Base-by-base conservation (phyloP, 1,284 basidiomycete genomes). In the Sanghuangporus weigelae region DNA sequence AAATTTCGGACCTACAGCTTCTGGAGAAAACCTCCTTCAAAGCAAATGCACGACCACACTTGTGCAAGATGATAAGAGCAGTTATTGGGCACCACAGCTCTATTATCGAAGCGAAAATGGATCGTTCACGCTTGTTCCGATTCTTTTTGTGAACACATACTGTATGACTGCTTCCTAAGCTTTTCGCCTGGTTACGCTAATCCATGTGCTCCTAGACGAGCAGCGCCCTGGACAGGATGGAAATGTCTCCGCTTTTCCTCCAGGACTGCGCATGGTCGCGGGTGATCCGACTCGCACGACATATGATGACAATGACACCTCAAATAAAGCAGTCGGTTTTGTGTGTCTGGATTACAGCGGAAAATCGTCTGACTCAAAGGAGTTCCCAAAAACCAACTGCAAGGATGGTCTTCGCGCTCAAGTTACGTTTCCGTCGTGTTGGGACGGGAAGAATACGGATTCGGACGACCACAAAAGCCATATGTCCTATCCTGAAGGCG, bases 371-470 rank as follows among this genome's bases (percentile, higher is more conserved):
- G 69, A 74, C 64, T 72, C 73, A 6, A 67, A 72, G 39, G 67
- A 72, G 63, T 72, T 74, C 66, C 68, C 67, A 57, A 68, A 72
- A 31, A 71, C 72, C 42, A 70, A 68, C 50, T 80, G 78, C 67
- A 73, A 75, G 1, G 67, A 73, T 57, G 78, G 77, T 39, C 73
- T 79, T 60, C 76, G 79, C 36, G 73, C 74, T 12, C 79, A 81
- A 68, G 74, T 79, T 7, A 78, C 78, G 71, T 79, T 79, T 71
- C 77, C 76, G 7, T 71, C 71, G 44, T 81, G 79, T 71, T 81
- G 79, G 79, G 76, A 81, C 63, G 39, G 36, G 3, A 26, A 71
- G 36, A 78, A 80, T 64, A 57, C 71, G 6, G 79, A 81, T 66
- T 80, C 79, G 23, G 51, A 71, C 0, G 74, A 79, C 64, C 79